Percentiles rank a stretch among this genome's conserved stretches.
phyloP scores from a whole-genome alignment of 306 rosid genomes.

The Crotalaria pallida region DNA sequence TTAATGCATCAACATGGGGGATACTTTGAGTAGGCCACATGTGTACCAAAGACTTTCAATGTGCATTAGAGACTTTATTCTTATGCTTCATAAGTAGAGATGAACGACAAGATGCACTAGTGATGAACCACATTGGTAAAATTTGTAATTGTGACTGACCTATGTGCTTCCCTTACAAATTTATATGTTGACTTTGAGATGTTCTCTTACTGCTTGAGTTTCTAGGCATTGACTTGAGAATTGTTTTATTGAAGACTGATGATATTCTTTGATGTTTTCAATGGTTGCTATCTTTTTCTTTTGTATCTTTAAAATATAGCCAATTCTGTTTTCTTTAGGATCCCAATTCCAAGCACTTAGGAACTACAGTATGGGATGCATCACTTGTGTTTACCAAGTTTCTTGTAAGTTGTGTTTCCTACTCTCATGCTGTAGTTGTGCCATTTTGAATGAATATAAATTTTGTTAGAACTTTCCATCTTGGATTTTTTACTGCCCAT shows the following conservation, averaged over 20 bases:
- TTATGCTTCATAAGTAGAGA: conserved; percentile 3
- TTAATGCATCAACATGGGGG: not conserved
- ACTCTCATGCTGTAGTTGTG: conserved; percentile 3
- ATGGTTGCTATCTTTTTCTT: not conserved
- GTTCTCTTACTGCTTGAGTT: conserved; percentile 1
- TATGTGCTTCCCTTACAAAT: not conserved
- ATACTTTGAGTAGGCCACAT: not conserved
- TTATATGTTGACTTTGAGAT: not conserved
- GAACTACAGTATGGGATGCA: conserved; percentile 98
- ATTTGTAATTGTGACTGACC: conserved; percentile 7
- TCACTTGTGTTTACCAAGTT: conserved; percentile 84
- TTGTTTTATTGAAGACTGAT: not conserved
- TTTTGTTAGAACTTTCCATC: not conserved
- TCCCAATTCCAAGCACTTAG: conserved; percentile 92
- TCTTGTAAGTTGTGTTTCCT: conserved; percentile 51
- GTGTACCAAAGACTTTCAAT: not conserved
- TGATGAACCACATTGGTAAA: not conserved
- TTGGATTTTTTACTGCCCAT: not conserved
- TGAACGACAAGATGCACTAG: not conserved
- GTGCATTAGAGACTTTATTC: not conserved
- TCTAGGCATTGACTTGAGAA: not conserved
- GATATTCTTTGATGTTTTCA: not conserved
- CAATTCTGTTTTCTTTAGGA: conserved; percentile 45
- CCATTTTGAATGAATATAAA: not conserved
- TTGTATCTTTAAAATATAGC: not conserved